phyloP scores from a whole-genome alignment of 2,329 filamentous ascomycete genomes.

The Cladosporium sp. region DNA sequence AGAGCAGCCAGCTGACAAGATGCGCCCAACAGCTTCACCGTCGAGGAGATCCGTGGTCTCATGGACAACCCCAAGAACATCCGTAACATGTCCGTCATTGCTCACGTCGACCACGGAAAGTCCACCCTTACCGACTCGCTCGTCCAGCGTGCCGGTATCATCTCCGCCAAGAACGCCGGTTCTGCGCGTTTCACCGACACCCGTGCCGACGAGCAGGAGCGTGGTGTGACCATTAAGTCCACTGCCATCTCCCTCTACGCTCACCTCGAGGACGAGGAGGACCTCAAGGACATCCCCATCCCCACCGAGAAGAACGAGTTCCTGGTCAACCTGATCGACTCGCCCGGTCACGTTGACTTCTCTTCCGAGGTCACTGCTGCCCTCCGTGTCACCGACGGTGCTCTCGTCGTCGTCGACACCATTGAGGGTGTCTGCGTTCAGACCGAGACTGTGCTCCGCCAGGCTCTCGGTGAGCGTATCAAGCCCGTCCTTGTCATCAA shows the following conservation, averaged over 20 bases:
- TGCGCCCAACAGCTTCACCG: constrained; percentile 73
- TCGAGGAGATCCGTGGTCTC: constrained; percentile 70
- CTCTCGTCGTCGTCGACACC: constrained; percentile 98
- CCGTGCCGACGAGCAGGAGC: constrained; percentile 94
- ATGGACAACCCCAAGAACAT: constrained; percentile 75
- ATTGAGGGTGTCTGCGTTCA: constrained; percentile 99
- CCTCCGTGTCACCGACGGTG: constrained; percentile 99
- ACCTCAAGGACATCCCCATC: constrained; percentile 90
- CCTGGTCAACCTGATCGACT: constrained; percentile 99
- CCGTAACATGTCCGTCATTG: constrained; percentile 99
- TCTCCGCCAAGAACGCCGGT: constrained; percentile 95
- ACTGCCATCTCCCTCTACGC: constrained; percentile 98
- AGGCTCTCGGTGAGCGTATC: constrained; percentile 99
- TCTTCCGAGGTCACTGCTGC: constrained; percentile 98
- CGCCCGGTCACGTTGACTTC: constrained; percentile 99
- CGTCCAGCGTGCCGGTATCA: constrained; percentile 98
- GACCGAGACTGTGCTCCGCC: constrained; percentile 98
- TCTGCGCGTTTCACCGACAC: constrained; percentile 96
- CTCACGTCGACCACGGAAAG: constrained; percentile 99
- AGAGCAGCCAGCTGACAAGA: constrained; percentile 43
- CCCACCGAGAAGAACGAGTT: constrained; percentile 90
- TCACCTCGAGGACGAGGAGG: constrained; percentile 70
- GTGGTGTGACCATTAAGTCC: constrained; percentile 99
- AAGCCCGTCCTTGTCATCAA: constrained; percentile 99
- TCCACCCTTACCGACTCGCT: constrained; percentile 99